Evolutionary conservation across 2,329 filamentous ascomycete genomes (phyloP).

Genomic region (Trichoderma semiorbis): DNA sequence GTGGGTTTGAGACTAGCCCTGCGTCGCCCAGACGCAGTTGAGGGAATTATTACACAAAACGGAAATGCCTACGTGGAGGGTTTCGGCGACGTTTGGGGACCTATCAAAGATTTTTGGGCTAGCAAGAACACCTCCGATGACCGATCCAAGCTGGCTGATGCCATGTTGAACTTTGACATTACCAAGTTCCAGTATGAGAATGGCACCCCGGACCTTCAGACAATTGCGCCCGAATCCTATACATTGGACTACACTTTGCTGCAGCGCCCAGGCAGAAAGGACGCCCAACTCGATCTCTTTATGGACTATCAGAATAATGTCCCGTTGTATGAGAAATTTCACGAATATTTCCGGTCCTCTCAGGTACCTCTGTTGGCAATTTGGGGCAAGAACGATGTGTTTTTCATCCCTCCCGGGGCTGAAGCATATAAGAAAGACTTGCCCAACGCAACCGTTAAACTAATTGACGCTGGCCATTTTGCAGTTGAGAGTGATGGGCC

Average conservation of each 20-base stretch:
- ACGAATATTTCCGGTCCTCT: background rate
- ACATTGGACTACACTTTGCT: conserved; percentile 2
- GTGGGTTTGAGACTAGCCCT: conserved; percentile 1
- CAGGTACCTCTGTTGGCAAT: background rate
- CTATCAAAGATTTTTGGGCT: conserved; percentile 9
- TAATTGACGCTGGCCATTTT: conserved; percentile 5
- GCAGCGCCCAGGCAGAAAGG: conserved; percentile 5
- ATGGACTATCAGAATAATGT: conserved; percentile 9
- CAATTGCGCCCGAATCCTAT: background rate
- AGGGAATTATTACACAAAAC: conserved; percentile 7
- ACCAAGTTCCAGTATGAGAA: conserved; percentile 13
- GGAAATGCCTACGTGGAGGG: conserved; percentile 10
- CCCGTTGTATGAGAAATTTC: conserved; percentile 1
- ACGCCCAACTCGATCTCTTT: conserved; percentile 8
- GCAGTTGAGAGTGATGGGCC: background rate
- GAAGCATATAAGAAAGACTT: background rate
- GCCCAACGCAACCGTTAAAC: background rate
- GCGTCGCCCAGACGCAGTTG: background rate
- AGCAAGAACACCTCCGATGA: conserved; percentile 2
- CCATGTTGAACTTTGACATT: conserved; percentile 9
- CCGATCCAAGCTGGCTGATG: background rate
- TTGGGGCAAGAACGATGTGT: conserved; percentile 7
- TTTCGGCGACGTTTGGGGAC: conserved; percentile 7
- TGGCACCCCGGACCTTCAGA: background rate
- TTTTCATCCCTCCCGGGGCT: background rate